Base-by-base conservation (phyloP, 371 early-diverging fungal genomes). In the Mucor piriformis region DNA sequence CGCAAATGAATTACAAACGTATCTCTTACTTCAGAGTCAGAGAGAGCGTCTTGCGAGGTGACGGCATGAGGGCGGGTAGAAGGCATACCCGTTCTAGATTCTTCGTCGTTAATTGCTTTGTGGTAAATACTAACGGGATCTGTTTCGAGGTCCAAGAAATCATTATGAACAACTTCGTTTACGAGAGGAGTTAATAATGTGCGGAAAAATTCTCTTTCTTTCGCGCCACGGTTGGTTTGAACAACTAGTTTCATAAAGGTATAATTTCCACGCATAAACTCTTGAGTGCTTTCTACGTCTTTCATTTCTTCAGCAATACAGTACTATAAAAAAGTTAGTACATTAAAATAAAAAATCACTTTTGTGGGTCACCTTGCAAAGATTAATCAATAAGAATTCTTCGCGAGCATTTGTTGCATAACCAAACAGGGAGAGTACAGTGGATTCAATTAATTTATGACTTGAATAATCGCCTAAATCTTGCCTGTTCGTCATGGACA, bases 351-450 rank as follows among this genome's bases (percentile, higher is more conserved):
- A 34, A 8, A 13, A 11, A n/a, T 13, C 21, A 46, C 5, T 20
- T 11, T 5, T 24, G 11, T 24, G 12, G 13, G 13, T 51, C 70
- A 88, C 89, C 79, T 95, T 92, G 77, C 99, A 93, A 59, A 99
- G 77, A 67, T 93, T 94, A 49, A 98, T 87, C 61, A 99, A 76
- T 51, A 99, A 69, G 63, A 95, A 99, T 77, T 99, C 99, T 66
- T 99, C 99, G 20, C 98, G 86, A 10, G 86, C 83, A 71, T 95
- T 94, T 64, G 97, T 96, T 0, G 95, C 98, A 77, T 94, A 95
- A 2, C 97, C 95, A 75, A 93, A 99, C 38, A 99, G 69, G n/a
- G 96, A 89, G 46, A 99, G 70, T 3, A 97, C 92, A 0, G 92
- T 90, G 7, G 91, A 83, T 66, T 96, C 96, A 20, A 97, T 86